Evolutionary conservation across 371 early-diverging fungal genomes (phyloP).

Genomic region (Saksenaea oblongispora): DNA sequence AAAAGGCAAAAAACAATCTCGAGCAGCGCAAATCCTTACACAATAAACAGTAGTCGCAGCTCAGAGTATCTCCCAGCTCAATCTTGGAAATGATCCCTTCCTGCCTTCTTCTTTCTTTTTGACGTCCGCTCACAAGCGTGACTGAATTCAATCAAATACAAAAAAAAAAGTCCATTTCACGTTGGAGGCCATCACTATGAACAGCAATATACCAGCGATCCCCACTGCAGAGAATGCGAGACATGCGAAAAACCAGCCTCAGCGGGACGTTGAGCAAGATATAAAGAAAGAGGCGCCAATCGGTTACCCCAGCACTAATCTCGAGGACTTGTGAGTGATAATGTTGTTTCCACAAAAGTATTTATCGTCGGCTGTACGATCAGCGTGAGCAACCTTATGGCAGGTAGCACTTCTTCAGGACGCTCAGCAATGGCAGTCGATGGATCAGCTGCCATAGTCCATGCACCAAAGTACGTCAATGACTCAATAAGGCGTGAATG

Average conservation of each 20-base stretch:
- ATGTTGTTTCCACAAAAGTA: background rate
- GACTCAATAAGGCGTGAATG: background rate
- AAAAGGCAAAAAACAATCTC: too few relatives aligned
- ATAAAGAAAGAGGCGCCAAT: slow-evolving; percentile 10
- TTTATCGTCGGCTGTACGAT: background rate
- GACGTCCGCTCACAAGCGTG: too few relatives aligned
- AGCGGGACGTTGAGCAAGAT: slow-evolving; percentile 35
- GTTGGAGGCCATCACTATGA: slow-evolving; percentile 52
- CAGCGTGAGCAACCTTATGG: slow-evolving; percentile 14
- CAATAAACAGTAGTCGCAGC: too few relatives aligned
- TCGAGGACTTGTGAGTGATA: slow-evolving; percentile 16
- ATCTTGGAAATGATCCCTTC: too few relatives aligned
- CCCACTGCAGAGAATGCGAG: slow-evolving; percentile 34
- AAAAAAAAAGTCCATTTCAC: slow-evolving; percentile 40
- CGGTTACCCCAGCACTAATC: background rate
- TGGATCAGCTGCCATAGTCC: background rate
- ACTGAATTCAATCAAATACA: too few relatives aligned
- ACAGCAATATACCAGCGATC: slow-evolving; percentile 7
- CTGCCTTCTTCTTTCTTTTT: too few relatives aligned
- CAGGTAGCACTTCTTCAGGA: background rate
- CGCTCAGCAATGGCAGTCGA: background rate
- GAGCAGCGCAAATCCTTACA: too few relatives aligned
- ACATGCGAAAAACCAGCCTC: slow-evolving; percentile 26
- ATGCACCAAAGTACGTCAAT: slow-evolving; percentile 22
- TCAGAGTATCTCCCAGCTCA: too few relatives aligned